Evolutionary conservation across 2,329 filamentous ascomycete species (phyloP), one percentile per base, ranked within the genome.

Genomic region (Macroventuria anomochaeta): DNA sequence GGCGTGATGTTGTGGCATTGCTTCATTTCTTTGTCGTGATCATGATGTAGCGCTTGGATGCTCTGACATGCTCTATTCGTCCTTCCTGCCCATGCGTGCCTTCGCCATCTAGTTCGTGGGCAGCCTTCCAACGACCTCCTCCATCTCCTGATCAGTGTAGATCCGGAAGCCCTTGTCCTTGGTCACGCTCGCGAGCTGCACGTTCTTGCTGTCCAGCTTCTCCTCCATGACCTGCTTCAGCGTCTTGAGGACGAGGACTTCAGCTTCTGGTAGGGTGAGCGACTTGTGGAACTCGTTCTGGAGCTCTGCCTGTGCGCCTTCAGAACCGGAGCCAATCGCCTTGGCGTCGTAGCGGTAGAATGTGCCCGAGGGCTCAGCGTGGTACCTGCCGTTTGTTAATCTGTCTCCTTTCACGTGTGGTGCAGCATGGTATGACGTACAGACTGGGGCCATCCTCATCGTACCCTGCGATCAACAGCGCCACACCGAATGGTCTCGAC

Each of bases 201-300:
- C 95, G 74, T 99, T 99, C 86, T 99, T 99, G 61, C 92, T 85
- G 75, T 99, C 95, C 57, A 99, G 84, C 82, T 99, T 99, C 86
- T 99, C 95, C 80, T 99, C 95, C 95, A 99, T 99, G 66, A 99
- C 95, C 80, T 99, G 95, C 85, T 97, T 99, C 76, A 99, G 78
- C 31, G 95, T 99, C 86, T 97, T 97, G 71, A 99, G 82, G 44
- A 96, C 93, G 63, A 99, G 81, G 3, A 93, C 95, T 81, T 99
- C 95, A 53, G 95, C 95, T 74, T 99, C 95, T 52, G 85, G 81
- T 59, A 99, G 88, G 34, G 93, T 96, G 60, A 99, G 84, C 53
- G 93, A 97, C 85, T 96, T 96, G 82, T 99, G 95, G 74, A 97
- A 99, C 80, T 97, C 93, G 73, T 96, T 97, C 79, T 99, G 95